phyloP scores from a whole-genome alignment of 176 grass and related monocot species.

The Triticum turgidum region DNA sequence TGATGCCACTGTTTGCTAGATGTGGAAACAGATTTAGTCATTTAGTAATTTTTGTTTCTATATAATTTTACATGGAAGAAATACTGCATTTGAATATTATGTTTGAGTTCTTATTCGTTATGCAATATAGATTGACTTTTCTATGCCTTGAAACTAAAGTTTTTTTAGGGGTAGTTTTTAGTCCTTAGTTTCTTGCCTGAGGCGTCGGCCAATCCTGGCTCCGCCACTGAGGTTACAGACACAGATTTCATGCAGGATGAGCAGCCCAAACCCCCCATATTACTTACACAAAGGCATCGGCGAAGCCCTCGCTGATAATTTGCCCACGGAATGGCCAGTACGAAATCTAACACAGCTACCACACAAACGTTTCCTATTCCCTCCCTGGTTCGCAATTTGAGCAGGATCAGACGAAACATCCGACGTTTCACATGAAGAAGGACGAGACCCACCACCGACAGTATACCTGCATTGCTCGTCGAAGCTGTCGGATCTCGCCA shows the following conservation, averaged over 20 bases:
- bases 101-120: too few species aligned
- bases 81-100: too few species aligned
- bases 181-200: too few species aligned
- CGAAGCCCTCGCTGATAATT: not conserved
- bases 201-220: too few species aligned
- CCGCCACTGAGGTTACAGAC: not conserved
- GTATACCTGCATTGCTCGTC: constrained; percentile 87
- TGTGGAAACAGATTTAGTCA: too few species aligned
- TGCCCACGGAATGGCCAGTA: not conserved
- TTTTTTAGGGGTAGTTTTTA: too few species aligned
- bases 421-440: not conserved
- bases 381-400: not conserved
- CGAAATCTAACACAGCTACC: constrained; percentile 2
- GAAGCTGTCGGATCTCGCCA: constrained; percentile 62
- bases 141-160: too few species aligned
- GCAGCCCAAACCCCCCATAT: not conserved
- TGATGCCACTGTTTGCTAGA: too few species aligned
- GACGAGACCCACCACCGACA: not conserved
- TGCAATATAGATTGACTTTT: too few species aligned
- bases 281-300: not conserved
- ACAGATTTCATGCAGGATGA: not conserved
- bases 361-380: not conserved
- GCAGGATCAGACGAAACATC: not conserved
- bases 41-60: too few species aligned
- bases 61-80: too few species aligned